Evolutionary conservation across 345 rosid genomes (phyloP), one percentile per base, ranked within the genome.

Genomic region (Salix udensis): DNA sequence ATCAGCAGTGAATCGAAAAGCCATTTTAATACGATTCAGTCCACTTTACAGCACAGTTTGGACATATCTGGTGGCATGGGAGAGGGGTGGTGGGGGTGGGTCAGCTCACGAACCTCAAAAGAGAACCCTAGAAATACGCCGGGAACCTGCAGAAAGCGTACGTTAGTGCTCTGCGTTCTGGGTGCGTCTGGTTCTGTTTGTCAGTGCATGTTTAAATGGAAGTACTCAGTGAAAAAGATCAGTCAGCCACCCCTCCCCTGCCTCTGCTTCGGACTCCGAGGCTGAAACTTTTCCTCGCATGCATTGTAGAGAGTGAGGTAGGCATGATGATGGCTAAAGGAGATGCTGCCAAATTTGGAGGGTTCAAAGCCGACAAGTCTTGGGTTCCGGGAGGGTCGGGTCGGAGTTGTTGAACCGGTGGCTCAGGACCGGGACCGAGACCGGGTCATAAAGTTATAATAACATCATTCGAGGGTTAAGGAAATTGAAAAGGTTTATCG

Each of bases 101-200:
- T 52, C n/a, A 50, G n/a, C 28, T n/a, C 28, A 34, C 4, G 23
- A 5, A 19, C 26, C 15, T 21, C 9, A 65, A 70, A 37, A 58
- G 76, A 55, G 79, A 61, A 71, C 85, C 85, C 87, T 40, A 62
- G 50, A 81, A 82, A 74, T 76, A 80, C 81, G 87, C 83, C 79
- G 87, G 79, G 75, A 72, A 74, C 65, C 58, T 42, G 77, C 77
- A 9, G 15, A 71, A 71, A 24, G 66, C 80, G 84, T 78, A 76
- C 82, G 82, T 70, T 44, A 65, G 80, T 76, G 75, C 31, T 64
- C 16, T 64, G 31, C 28, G 37, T 23, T 2, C 7, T 36, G 36
- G 12, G 68, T 30, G 15, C 3, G 37, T 21, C 11, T 37, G 40
- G 21, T 30, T 23, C 4, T 30, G 69, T 34, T 14, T 67, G 44